Evolutionary conservation across 805 yeast species (phyloP).

Genomic region (Isabelozyma heimii): DNA sequence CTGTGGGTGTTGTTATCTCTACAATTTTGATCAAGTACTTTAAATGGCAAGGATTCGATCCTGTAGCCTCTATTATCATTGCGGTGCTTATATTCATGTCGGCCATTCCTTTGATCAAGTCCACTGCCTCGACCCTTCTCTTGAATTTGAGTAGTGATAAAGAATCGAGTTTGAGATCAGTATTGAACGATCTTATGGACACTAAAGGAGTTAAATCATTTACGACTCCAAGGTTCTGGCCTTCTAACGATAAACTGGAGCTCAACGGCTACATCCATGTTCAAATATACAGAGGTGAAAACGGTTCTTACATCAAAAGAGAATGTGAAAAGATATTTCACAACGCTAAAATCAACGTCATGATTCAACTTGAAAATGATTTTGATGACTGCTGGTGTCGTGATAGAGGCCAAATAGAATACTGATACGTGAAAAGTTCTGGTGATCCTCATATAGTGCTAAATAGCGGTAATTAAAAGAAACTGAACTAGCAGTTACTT

Average conservation of each 20-base stretch:
- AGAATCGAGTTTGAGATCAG: slow-evolving; percentile 61
- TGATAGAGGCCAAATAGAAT: not conserved
- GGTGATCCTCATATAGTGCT: too few relatives aligned
- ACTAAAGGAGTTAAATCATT: slow-evolving; percentile 82
- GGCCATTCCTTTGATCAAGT: slow-evolving; percentile 77
- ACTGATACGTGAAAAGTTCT: too few relatives aligned
- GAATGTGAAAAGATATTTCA: slow-evolving; percentile 57
- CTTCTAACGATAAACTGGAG: slow-evolving; percentile 33
- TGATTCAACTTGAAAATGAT: slow-evolving; percentile 68
- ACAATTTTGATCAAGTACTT: slow-evolving; percentile 73
- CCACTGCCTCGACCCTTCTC: slow-evolving; percentile 73
- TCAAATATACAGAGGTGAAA: slow-evolving; percentile 67
- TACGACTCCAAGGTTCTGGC: slow-evolving; percentile 92
- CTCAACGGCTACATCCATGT: slow-evolving; percentile 74
- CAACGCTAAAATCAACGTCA: slow-evolving; percentile 47
- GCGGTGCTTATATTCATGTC: slow-evolving; percentile 78
- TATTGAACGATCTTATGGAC: slow-evolving; percentile 63
- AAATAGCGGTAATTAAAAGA: too few relatives aligned
- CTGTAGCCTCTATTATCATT: slow-evolving; percentile 85
- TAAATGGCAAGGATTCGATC: slow-evolving; percentile 78
- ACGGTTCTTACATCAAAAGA: slow-evolving; percentile 55
- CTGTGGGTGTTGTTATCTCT: slow-evolving; percentile 94
- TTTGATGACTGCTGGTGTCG: slow-evolving; percentile 68
- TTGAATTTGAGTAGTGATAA: slow-evolving; percentile 57
- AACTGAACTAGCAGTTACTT: too few relatives aligned